Base-by-base conservation (phyloP, 495 filamentous ascomycete genomes). In the Tirmania nivea region DNA sequence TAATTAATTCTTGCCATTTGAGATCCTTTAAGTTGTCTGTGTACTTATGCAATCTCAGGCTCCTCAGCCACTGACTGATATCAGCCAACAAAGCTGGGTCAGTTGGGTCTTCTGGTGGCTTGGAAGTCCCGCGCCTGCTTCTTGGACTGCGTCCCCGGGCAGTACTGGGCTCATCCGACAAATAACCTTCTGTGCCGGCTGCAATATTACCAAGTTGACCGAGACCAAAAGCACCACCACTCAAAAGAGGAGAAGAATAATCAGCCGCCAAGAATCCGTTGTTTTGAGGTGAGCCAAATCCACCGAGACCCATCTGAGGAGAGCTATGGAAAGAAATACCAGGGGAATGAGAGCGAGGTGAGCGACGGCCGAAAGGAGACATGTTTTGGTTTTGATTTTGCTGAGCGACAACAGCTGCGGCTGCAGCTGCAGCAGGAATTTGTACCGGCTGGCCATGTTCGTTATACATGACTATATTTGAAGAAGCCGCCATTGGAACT, bases 1-100 rank as follows among this genome's bases (percentile, higher is more conserved):
- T 82, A 58, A 97, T 69, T 60, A 97, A 63, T 14, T 97, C 89
- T n/a, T 77, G 82, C 90, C 90, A 97, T 59, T 89, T 85, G 67
- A 96, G 75, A 65, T 94, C 87, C 69, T 96, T 97, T 60, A 97
- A 69, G 64, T 96, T 88, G 58, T 97, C 90, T 36, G 90, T 97
- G 68, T 97, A 97, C 71, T 97, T 97, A 71, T 97, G 90, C 59
- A 97, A 72, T 55, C 90, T 79, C 62, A 96, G 73, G 66, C 85
- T 95, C 69, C 90, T 80, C 65, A 97, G 73, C 90, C 90, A 97
- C 66, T 77, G 80, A 57, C 92, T 88, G 59, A 97, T 94, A 65
- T 97, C 90, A 71, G 92, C 85, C 66, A 97, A 72, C 58, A 97
- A 77, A 48, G 72, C 77, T 10, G 84, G 81, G 65, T 97, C 92